Evolutionary conservation across 2,329 filamentous ascomycete species (phyloP), one percentile per base, ranked within the genome.

Genomic region (Cryphonectria parasitica): DNA sequence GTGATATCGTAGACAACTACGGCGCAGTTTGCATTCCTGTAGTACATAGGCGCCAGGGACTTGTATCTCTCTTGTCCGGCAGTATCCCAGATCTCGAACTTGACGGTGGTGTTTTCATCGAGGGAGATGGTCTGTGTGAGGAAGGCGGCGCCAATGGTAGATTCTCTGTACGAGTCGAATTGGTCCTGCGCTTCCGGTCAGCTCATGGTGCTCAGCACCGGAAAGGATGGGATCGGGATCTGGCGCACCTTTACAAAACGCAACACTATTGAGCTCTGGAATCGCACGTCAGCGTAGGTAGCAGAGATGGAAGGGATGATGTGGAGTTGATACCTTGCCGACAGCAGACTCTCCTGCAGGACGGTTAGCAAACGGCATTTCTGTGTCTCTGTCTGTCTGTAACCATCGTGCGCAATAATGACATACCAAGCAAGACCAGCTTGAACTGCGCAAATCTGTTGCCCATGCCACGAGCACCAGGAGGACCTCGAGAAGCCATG

Each of bases 1-100:
- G 96, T 99, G 79, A 99, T 98, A 84, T 99, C 96, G 83, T 99
- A 99, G 75, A 99, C 96, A 64, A 99, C 95, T 43, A 99, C 95
- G 71, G 97, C 96, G 84, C 96, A 98, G 89, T 99, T 98, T 77
- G 97, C 97, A 81, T 99, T 99, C 77, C 97, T 88, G 85, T 99
- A 99, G 87, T 99, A 99, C 96, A 99, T 99, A 77, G 96, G 96
- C 45, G 96, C 96, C 75, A 99, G 87, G 17, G 96, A 98, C 87
- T 98, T 98, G 89, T 98, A 99, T 79, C 97, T 90, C 84, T 99
- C 96, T 85, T 99, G 96, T 74, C 96, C 96, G 74, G 96, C 96
- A 13, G 96, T 99, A 83, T 98, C 95, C 95, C 96, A 99, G 80
- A 99, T 99, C 84, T 99, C 96, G 79, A 99, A 99, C 87, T 99